Evolutionary conservation across 2,329 filamentous ascomycete species (phyloP).

Genomic region (Clonostachys rhizophaga): DNA sequence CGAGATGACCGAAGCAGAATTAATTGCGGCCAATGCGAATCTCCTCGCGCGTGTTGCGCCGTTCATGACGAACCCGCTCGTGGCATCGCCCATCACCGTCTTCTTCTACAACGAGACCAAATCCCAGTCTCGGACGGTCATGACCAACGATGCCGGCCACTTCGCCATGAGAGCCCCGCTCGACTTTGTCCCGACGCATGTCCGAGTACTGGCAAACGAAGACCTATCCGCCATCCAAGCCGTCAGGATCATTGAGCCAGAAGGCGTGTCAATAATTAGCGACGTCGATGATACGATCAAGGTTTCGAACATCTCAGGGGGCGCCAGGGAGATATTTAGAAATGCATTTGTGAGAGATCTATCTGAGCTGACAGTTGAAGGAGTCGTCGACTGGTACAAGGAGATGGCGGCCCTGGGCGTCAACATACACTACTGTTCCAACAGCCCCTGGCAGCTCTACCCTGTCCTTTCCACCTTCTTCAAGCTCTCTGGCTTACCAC

Average conservation of each 20-base stretch:
- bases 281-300: slow-evolving; percentile 99
- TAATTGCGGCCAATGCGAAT: slow-evolving; percentile 76
- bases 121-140: slow-evolving; percentile 79
- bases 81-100: slow-evolving; percentile 74
- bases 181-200: slow-evolving; percentile 86
- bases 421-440: slow-evolving; percentile 95
- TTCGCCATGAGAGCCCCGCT: slow-evolving; percentile 77
- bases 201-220: slow-evolving; percentile 83
- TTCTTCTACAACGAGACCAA: slow-evolving; percentile 90
- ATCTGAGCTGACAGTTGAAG: slow-evolving; percentile 74
- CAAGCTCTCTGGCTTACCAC: slow-evolving; percentile 71
- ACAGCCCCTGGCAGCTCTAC: slow-evolving; percentile 96
- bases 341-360: slow-evolving; percentile 93
- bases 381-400: slow-evolving; percentile 87
- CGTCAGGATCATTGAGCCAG: slow-evolving; percentile 70
- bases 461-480: slow-evolving; percentile 87
- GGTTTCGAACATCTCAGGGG: slow-evolving; percentile 82
- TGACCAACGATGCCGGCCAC: slow-evolving; percentile 85
- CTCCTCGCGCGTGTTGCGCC: slow-evolving; percentile 84
- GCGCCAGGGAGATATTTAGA: slow-evolving; percentile 90
- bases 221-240: slow-evolving; percentile 76
- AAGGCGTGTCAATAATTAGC: slow-evolving; percentile 87
- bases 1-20: slow-evolving; percentile 71
- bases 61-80: slow-evolving; percentile 81
- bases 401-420: slow-evolving; percentile 75